Evolutionary conservation across 2,329 filamentous ascomycete species (phyloP).

Genomic region (Colletotrichum viniferum): DNA sequence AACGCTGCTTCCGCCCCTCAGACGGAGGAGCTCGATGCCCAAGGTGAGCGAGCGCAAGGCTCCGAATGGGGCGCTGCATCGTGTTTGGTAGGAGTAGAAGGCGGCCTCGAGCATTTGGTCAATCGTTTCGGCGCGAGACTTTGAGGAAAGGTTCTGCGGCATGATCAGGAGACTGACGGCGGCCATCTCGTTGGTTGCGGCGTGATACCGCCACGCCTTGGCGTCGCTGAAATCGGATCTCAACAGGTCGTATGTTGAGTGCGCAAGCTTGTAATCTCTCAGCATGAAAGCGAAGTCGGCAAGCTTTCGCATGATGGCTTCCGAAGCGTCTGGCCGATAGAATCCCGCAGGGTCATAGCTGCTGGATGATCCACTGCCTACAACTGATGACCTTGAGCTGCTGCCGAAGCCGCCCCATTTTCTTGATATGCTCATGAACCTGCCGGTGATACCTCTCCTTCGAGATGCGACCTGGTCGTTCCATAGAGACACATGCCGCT

Average conservation of each 20-base stretch:
- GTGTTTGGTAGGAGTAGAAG: constrained; percentile 88
- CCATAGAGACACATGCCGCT: constrained; percentile 88
- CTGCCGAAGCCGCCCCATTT: constrained; percentile 85
- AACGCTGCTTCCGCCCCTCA: constrained; percentile 78
- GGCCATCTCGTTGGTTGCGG: constrained; percentile 93
- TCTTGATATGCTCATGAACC: constrained; percentile 93
- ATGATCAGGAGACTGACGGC: constrained; percentile 83
- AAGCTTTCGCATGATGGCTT: constrained; percentile 90
- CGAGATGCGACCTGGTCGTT: constrained; percentile 96
- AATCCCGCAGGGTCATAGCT: constrained; percentile 85
- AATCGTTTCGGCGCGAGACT: constrained; percentile 78
- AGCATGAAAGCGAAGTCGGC: constrained; percentile 98
- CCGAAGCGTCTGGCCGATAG: constrained; percentile 82
- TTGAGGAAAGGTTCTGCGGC: constrained; percentile 73
- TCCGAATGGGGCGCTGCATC: constrained; percentile 80
- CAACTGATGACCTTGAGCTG: constrained; percentile 63
- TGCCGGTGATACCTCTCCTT: constrained; percentile 84
- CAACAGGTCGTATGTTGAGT: constrained; percentile 90
- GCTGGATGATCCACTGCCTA: constrained; percentile 46
- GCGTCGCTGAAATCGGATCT: constrained; percentile 90
- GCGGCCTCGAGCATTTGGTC: constrained; percentile 90
- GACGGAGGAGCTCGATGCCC: constrained; percentile 79
- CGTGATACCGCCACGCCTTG: constrained; percentile 96
- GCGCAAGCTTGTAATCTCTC: constrained; percentile 90
- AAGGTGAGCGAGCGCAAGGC: constrained; percentile 79